phyloP scores from a whole-genome alignment of 805 yeast species.

The Lipomyces spencermartinsiae region DNA sequence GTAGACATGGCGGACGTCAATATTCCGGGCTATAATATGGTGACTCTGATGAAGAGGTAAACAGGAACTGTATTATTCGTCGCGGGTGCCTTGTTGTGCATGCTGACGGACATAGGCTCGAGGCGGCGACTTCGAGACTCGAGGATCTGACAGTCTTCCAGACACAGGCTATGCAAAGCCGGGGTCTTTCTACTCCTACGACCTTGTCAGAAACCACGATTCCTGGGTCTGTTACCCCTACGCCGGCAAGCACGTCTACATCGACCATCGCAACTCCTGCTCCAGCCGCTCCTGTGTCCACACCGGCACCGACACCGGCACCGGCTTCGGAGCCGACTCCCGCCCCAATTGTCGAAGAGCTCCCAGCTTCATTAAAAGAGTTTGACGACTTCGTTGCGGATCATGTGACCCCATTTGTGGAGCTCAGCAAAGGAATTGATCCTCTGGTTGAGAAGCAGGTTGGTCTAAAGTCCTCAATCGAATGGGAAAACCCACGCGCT shows the following conservation, averaged over 20 bases:
- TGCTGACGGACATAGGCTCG: constrained; percentile 58
- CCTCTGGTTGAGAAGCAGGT: constrained; percentile 60
- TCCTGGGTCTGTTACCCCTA: constrained; percentile 37
- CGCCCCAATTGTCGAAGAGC: constrained; percentile 31
- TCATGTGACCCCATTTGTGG: constrained; percentile 65
- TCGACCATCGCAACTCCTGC: constrained; percentile 7
- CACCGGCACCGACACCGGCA: constrained; percentile 40
- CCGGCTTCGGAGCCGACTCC: constrained; percentile 37
- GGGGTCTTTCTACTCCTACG: constrained; percentile 6
- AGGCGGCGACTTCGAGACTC: constrained; percentile 90
- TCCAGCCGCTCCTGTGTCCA: constrained; percentile 34
- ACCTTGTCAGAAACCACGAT: constrained; percentile 12
- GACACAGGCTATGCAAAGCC: constrained; percentile 56
- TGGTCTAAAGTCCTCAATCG: constrained; percentile 13
- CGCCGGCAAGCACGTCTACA: constrained; percentile 11
- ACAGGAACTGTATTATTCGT: not conserved
- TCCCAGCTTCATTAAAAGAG: constrained; percentile 39
- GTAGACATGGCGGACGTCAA: constrained; percentile 31
- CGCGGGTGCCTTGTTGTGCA: not conserved
- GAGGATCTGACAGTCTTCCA: constrained; percentile 87
- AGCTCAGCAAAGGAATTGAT: constrained; percentile 60
- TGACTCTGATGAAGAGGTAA: constrained; percentile 73
- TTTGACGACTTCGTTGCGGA: constrained; percentile 62
- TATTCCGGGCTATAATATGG: constrained; percentile 75
- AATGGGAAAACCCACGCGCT: not conserved